A percentile compares a stretch with the other conserved stretches of the same genome.
phyloP scores from a whole-genome alignment of 2,329 filamentous ascomycete species.

The Albifimbria verrucaria region DNA sequence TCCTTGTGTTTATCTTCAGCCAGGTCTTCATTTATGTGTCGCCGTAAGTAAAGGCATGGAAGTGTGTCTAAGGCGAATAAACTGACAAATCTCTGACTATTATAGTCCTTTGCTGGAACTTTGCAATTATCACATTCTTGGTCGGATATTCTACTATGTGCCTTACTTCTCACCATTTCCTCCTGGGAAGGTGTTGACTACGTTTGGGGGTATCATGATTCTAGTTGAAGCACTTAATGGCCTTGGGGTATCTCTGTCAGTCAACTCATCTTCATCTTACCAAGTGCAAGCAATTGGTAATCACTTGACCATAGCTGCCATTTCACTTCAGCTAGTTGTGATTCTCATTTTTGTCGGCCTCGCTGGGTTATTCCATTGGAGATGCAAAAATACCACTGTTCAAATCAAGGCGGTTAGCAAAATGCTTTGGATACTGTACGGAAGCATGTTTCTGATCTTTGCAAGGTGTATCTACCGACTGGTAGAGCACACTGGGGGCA shows the following conservation, averaged over 20 bases:
- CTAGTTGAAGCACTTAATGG: constrained; percentile 46
- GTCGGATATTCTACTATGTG: constrained; percentile 59
- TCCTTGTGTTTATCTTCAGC: constrained; percentile 44
- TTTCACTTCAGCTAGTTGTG: constrained; percentile 45
- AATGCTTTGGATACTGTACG: constrained; percentile 36
- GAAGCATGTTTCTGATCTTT: constrained; percentile 43
- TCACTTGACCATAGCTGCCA: constrained; percentile 35
- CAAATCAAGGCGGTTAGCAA: constrained; percentile 1
- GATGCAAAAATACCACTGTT: constrained; percentile 17
- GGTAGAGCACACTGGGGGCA: constrained; percentile 36
- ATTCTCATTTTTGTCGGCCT: constrained; percentile 42
- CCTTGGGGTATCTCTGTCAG: constrained; percentile 36
- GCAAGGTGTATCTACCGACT: constrained; percentile 52
- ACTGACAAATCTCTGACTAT: background rate
- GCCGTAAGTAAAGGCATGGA: constrained; percentile 27
- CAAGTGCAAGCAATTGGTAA: constrained; percentile 30
- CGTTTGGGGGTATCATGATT: constrained; percentile 42
- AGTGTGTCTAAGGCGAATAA: background rate
- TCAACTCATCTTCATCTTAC: constrained; percentile 30
- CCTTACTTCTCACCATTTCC: constrained; percentile 56
- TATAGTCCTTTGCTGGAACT: constrained; percentile 57
- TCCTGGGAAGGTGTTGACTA: constrained; percentile 39
- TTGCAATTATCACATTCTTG: constrained; percentile 62
- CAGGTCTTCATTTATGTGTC: constrained; percentile 31
- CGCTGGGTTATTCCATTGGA: constrained; percentile 41